These are phyloP conservation scores for Tritrichomonas musculus DNA, from an alignment of 208 protist species.

Conservation along the genomic window DNA sequence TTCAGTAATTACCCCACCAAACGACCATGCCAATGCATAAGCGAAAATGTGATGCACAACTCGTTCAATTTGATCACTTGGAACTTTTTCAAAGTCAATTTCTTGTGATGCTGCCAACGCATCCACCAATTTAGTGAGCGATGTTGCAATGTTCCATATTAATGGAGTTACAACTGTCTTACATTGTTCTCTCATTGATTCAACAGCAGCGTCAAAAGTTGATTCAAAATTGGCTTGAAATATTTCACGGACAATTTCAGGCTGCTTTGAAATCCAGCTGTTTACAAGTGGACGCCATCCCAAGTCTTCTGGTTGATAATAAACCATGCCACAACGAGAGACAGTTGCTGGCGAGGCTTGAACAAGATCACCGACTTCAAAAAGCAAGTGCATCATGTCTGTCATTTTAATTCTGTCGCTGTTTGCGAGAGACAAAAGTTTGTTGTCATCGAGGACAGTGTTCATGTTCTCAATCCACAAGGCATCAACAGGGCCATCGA, in stretches of 20 bases:
- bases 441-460: constrained; percentile 95
- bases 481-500: constrained; percentile 94
- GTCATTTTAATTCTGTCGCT: constrained; percentile 87
- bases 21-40: constrained; percentile 85
- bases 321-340: constrained; percentile 96
- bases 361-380: constrained; percentile 92
- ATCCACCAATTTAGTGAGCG: not conserved
- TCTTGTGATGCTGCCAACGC: not conserved
- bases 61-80: not conserved
- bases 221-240: not conserved
- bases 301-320: constrained; percentile 77
- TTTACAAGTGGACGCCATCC: constrained; percentile 62
- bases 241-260: not conserved
- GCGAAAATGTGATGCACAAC: constrained; percentile 35
- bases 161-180: not conserved
- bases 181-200: not conserved
- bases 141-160: constrained; percentile 20
- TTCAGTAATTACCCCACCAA: constrained; percentile 77
- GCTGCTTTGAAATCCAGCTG: not conserved
- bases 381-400: constrained; percentile 77
- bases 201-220: not conserved
- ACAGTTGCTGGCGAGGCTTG: constrained; percentile 96
- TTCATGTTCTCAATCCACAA: constrained; percentile 99
- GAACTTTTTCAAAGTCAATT: not conserved
- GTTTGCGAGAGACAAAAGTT: constrained; percentile 84